Percentiles rank a stretch among this genome's conserved stretches.
These are phyloP conservation scores for Trichoderma reesei DNA, from an alignment of 495 filamentous ascomycete species.

Conservation along the genomic window DNA sequence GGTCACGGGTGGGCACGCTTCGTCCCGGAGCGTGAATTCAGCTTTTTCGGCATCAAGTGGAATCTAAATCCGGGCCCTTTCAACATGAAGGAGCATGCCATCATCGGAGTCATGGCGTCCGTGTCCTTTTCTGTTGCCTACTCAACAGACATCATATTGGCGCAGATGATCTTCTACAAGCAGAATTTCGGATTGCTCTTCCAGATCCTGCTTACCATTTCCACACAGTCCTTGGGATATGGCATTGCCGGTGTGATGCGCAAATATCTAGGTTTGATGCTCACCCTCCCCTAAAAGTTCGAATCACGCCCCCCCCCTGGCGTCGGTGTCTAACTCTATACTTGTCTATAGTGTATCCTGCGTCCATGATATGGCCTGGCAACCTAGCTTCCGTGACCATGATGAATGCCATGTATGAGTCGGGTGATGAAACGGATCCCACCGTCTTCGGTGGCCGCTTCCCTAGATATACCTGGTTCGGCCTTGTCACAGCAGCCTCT, in stretches of 20 bases:
- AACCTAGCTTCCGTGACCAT: constrained; percentile 55
- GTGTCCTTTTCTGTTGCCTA: constrained; percentile 54
- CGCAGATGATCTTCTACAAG: constrained; percentile 55
- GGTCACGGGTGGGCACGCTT: constrained; percentile 44
- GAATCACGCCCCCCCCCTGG: too few relatives aligned
- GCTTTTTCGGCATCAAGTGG: constrained; percentile 44
- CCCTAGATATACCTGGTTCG: constrained; percentile 51
- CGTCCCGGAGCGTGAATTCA: constrained; percentile 42
- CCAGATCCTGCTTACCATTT: constrained; percentile 57
- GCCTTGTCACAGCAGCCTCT: constrained; percentile 36
- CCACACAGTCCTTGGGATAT: constrained; percentile 65
- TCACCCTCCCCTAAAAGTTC: too few relatives aligned
- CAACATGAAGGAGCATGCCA: constrained; percentile 71
- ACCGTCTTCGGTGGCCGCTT: constrained; percentile 45
- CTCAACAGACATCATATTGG: constrained; percentile 59
- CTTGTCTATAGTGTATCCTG: constrained; percentile 42
- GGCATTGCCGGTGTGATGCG: constrained; percentile 60
- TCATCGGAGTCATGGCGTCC: constrained; percentile 67
- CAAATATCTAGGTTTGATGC: constrained; percentile 31
- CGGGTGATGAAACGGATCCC: constrained; percentile 33
- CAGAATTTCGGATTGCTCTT: constrained; percentile 59
- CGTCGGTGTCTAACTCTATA: too few relatives aligned
- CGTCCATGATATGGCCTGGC: constrained; percentile 68
- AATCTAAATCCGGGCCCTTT: constrained; percentile 64
- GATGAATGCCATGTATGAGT: constrained; percentile 64